Percentiles rank a stretch among this genome's conserved stretches.
Evolutionary conservation across 306 rosid species (phyloP).

Genomic region (Glycine latifolia): DNA sequence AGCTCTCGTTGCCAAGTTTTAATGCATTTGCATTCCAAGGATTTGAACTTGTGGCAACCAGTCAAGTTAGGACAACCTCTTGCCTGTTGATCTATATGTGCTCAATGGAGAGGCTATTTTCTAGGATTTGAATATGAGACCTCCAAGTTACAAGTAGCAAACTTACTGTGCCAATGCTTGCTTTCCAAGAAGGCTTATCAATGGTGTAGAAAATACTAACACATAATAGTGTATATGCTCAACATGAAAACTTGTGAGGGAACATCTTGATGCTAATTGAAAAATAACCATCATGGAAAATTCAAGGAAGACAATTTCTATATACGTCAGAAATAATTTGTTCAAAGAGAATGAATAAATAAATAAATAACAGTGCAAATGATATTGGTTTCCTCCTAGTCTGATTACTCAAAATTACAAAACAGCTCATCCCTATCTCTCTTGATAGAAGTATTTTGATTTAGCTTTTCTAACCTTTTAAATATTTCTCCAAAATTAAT

Average conservation of each 20-base stretch:
- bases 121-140: neutral
- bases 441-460: neutral
- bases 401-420: neutral
- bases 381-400: neutral
- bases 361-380: neutral
- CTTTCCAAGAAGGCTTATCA: neutral
- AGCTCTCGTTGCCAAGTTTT: neutral
- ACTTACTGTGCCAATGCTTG: neutral
- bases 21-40: neutral
- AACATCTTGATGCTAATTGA: neutral
- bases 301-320: conserved; percentile 15
- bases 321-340: neutral
- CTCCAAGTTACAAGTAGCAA: neutral
- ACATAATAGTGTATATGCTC: neutral
- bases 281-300: neutral
- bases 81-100: neutral
- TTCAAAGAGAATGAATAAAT: conserved; percentile 9
- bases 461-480: neutral
- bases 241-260: neutral
- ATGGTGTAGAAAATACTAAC: neutral
- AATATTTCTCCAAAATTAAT: neutral
- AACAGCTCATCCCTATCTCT: conserved; percentile 10
- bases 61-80: neutral
- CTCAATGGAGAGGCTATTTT: neutral
- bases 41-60: neutral